These are phyloP conservation scores for Elsinoe perseae DNA, from an alignment of 2,329 filamentous ascomycete species.

Conservation along the genomic window DNA sequence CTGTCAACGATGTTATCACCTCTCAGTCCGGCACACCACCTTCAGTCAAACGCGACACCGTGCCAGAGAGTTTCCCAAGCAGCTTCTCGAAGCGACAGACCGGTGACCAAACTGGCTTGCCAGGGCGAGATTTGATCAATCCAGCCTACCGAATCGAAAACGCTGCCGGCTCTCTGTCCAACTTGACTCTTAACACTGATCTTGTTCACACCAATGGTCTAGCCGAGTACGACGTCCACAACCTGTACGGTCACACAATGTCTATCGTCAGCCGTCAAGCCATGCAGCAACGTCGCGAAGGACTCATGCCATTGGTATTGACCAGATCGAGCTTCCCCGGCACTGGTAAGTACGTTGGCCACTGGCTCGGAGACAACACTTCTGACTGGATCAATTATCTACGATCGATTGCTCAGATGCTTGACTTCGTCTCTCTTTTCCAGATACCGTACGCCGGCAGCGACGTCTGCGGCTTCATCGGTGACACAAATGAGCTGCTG, in stretches of 20 bases:
- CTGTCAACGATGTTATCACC: conserved; percentile 26
- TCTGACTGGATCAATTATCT: conserved; percentile 40
- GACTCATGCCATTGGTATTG: conserved; percentile 60
- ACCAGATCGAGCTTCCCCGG: conserved; percentile 71
- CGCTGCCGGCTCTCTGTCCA: conserved; percentile 41
- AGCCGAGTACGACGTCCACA: conserved; percentile 67
- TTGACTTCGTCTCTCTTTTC: conserved; percentile 41
- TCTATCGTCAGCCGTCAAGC: conserved; percentile 55
- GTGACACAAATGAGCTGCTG: conserved; percentile 57
- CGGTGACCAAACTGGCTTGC: conserved; percentile 42
- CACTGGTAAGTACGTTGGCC: conserved; percentile 52
- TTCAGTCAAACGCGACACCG: background rate
- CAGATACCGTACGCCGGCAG: conserved; percentile 42
- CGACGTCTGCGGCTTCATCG: conserved; percentile 71
- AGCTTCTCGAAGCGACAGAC: conserved; percentile 22
- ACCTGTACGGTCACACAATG: conserved; percentile 72
- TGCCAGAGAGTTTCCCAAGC: conserved; percentile 20
- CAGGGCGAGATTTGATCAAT: conserved; percentile 54
- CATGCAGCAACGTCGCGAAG: conserved; percentile 58
- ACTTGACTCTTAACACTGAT: conserved; percentile 55
- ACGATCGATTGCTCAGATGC: conserved; percentile 35
- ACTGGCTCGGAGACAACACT: conserved; percentile 54
- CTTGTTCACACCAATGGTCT: conserved; percentile 60
- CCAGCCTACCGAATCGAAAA: conserved; percentile 62
- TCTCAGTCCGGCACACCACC: conserved; percentile 20